Conservation (phyloP, 495 filamentous ascomycete species). For the Aspergillus heteromorphus region DNA sequence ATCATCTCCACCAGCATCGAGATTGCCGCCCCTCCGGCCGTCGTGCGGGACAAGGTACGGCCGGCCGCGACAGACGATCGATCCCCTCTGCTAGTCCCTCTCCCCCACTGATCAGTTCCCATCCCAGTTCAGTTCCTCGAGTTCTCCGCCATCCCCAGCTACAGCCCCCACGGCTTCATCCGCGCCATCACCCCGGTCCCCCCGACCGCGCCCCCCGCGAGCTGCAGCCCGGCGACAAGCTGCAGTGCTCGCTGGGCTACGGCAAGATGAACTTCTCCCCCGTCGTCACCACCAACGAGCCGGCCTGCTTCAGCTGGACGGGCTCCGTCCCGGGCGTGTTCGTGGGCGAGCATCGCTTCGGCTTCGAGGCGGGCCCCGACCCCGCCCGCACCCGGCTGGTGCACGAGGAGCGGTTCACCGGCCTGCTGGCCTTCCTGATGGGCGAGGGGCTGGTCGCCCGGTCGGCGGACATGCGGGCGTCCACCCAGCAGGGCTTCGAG, state of each 20-base stretch:
- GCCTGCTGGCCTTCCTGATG: conserved; percentile 1
- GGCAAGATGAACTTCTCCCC: conserved; percentile 5
- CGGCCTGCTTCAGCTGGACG: background rate
- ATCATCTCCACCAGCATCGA: conserved; percentile 1
- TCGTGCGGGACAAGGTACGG: conserved; percentile 3
- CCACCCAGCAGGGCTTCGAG: background rate
- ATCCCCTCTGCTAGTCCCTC: background rate
- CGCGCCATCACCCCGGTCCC: conserved; percentile 1
- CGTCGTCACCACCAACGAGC: background rate
- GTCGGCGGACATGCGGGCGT: background rate
- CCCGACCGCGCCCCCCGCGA: background rate
- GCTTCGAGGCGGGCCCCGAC: background rate
- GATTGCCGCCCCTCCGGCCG: conserved; percentile 1
- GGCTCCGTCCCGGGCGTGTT: background rate
- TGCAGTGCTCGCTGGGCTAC: conserved; percentile 1
- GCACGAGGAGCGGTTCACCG: conserved; percentile 5
- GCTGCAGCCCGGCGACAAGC: background rate
- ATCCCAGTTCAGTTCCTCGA: conserved; percentile 7
- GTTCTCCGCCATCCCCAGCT: conserved; percentile 6
- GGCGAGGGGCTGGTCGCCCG: background rate
- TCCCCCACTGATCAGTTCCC: background rate
- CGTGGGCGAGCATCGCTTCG: conserved; percentile 1
- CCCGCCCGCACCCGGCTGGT: background rate
- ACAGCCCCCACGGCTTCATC: conserved; percentile 2
- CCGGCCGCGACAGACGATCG: too few species aligned